Base-by-base conservation (phyloP, 768 basidiomycete genomes). In the Holtermannia corniformis region DNA sequence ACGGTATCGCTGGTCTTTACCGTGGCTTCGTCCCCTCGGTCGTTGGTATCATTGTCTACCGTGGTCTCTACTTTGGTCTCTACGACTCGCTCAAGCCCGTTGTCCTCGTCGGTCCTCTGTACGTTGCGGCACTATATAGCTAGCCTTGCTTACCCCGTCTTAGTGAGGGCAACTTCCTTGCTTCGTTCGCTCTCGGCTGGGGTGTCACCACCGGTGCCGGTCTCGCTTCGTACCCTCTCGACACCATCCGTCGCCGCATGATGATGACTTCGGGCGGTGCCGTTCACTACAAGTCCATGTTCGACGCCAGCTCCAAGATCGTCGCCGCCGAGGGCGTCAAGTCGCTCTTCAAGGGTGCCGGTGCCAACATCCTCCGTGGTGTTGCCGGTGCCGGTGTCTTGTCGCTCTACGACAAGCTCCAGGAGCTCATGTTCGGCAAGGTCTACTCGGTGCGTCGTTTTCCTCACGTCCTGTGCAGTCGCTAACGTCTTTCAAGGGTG, bases 351-450 rank as follows among this genome's bases (percentile, higher is more conserved):
- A 95, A 96, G 84, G 92, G 93, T 80, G 92, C 91, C 71, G 92
- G 87, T 82, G 88, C 82, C 68, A 79, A 79, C 76, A 79, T 89
- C 61, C 88, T 97, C 68, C 92, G 93, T 83, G 93, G 93, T 82
- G 90, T 99, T 72, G 93, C 95, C 73, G 95, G 95, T 79, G 93
- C 93, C 75, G 93, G 93, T 89, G 95, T 97, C 67, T 77, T 99
- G 72, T 96, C 95, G 49, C 79, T 97, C 58, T 97, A 97, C 78
- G 95, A 97, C 83, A 93, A 97, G 79, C 83, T 95, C 71, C 93
- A 97, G 76, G 80, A 88, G 74, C 75, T 75, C 58, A 63, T 92
- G 81, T 96, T 97, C 77, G 91, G 92, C 83, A 95, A 93, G 82
- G 92, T 96, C 76, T 96, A 97, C 86, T 85, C 90, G 62, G 91